Base-by-base conservation (phyloP, 2,329 filamentous ascomycete genomes). In the Calonectria pseudoturangicola region DNA sequence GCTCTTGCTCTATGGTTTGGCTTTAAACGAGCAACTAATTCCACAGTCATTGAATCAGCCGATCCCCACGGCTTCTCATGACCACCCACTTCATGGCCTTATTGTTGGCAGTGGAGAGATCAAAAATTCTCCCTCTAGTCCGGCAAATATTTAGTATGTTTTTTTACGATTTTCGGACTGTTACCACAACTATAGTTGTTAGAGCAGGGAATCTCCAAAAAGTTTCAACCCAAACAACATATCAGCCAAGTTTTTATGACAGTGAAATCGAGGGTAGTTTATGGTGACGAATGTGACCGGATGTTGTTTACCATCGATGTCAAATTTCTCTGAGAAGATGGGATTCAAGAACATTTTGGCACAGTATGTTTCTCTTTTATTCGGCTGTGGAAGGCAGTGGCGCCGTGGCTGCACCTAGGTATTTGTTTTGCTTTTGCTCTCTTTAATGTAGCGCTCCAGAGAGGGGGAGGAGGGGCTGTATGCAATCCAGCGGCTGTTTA, bases 11-110 rank as follows among this genome's bases (percentile, higher is more conserved):
- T 91, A 95, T 84, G 97, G 95, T 73, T 89, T 98, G 81, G 94
- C 95, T 78, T 90, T 99, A 79, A 89, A 91, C 77, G 95, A 98
- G 86, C 97, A 99, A 85, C 87, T 98, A 77, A 89, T 98, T 69
- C 83, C 85, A 50, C 81, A 85, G 67, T 86, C 89, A 36, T 86
- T 88, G 68, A 89, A 87, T 73, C 88, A 93, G 79, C 87, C 89
- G 73, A 90, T 98, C 73, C 95, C 95, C 60, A 93, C 93, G 81
- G 92, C 92, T 77, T 88, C 90, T 73, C 91, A 93, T 83, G 96
- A 98, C 86, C 93, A 93, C 87, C 90, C 89, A 76, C 89, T 98
- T 74, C 93, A 98, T 86, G 93, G 94, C 74, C 85, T 97, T 76
- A 87, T 96, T 73, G 86, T 94, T 64, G 94, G 94, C 62, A 89